Base-by-base conservation (phyloP, 2,329 filamentous ascomycete genomes). In the Tolypocladium cylindrosporum region DNA sequence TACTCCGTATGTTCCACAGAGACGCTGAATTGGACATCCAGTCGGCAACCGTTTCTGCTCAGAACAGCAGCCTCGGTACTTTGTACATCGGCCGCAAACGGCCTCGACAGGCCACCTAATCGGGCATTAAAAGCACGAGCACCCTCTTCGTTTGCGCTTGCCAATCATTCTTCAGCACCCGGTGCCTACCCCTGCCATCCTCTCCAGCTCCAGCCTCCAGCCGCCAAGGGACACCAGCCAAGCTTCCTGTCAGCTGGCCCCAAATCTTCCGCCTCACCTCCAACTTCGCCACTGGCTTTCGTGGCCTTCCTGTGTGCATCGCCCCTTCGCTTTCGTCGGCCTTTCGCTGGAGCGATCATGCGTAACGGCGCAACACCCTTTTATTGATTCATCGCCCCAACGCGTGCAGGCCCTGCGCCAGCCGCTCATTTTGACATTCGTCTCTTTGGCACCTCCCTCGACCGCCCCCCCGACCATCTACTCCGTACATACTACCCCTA, bases 281-380 rank as follows among this genome's bases (percentile, higher is more conserved):
- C 58, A 58, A 61, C 60, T 64, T 60, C 62, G 64, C 64, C 64
- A 63, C 64, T 53, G 55, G 58, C 51, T 50, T 60, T 64, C 63
- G 63, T 61, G 63, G 61, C 61, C 63, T 54, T 16, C 19, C 41
- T 58, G 34, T 45, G 53, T 59, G 48, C 51, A 59, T 60, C 57
- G 48, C 59, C 42, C 54, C 45, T 13, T 58, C 19, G 34, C 53
- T 27, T 36, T 54, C 27, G 40, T 52, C 54, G 36, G 27, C 41
- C 41, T 52, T 24, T 56, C 19, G 31, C 50, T 56, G 14, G n/a
- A 43, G 41, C 51, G 13, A 57, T 39, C 31, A 54, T 54, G 41
- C 51, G 27, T n/a, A 9, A 48, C 50, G 31, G 48, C 48, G 55
- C 55, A 40, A 60, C 48, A 21, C 55, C 45, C 21, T 41, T 36